Base-by-base conservation (phyloP, 371 early-diverging fungal genomes). In the Chytridium lagenaria region DNA sequence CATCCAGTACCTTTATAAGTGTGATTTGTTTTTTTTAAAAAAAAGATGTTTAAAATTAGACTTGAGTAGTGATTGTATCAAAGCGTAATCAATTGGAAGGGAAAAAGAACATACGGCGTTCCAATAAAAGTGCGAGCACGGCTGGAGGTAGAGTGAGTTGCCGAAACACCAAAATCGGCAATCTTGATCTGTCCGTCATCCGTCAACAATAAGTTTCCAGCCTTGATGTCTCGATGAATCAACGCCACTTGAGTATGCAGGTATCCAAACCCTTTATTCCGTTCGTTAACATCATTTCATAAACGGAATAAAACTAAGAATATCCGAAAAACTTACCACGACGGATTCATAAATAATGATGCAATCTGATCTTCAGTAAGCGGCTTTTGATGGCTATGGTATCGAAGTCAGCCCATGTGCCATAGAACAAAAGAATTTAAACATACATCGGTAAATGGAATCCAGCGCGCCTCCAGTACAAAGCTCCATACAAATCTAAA, bases 151-250 rank as follows among this genome's bases (percentile, higher is more conserved):
- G 74, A 75, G 59, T 80, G 80, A 65, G 87, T 81, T 50, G 89
- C 88, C 1, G 90, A 84, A 0, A 90, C 87, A 30, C 91, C 91
- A 65, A 90, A 91, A 71, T 90, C 91, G n/a, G 88, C 91, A 22
- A 94, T 79, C 74, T 93, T 93, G 34, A 90, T 71, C 66, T 88
- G 82, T 15, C 91, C 91, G 36, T 86, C 80, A 38, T 81, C 82
- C 2, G 90, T 91, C 34, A 94, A 65, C 50, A 94, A 77, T 31
- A 94, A 77, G 75, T 94, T 94, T 34, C 93, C 92, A 49, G 93
- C 92, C 74, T 94, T 94, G 72, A 94, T 90, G 67, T 94, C 95
- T 50, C 95, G 81, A 75, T 94, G 94, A 68, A 94, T 91, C 49
- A 93, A 84, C 0, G 82, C 83, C 30, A 84, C 85, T 63, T 86